Base-by-base conservation (phyloP, 768 basidiomycete genomes). In the Leccinum subtestaceum region DNA sequence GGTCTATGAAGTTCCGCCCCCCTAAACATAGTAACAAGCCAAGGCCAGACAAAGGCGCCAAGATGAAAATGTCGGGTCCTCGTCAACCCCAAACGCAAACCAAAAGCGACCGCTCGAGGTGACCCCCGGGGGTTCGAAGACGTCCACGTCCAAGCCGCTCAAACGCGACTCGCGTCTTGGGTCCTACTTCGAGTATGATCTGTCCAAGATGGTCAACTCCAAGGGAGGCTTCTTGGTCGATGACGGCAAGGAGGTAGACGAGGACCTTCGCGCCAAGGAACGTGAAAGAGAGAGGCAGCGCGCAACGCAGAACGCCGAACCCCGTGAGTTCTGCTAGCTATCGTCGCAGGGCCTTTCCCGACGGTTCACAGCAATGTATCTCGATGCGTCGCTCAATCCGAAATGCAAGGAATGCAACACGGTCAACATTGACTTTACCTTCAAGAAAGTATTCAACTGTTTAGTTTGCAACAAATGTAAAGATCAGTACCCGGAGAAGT, bases 201-300 rank as follows among this genome's bases (percentile, higher is more conserved):
- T 98, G 13, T 91, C 91, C 12, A 98, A 97, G 79, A 91, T 98
- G 87, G 88, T 94, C 68, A 98, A 99, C 72, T 89, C 94, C 8
- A 91, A 95, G 71, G 97, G 96, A 53, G 97, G 97, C 1, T 99
- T 98, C 73, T 74, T 99, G 67, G 80, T 96, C 5, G 92, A 96
- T 62, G 95, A 96, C 47, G 87, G 84, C n/a, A 84, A 86, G 63
- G 89, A 91, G 62, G 81, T 85, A 2, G 87, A 92, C 65, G 92
- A 91, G 58, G 87, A 89, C 25, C 74, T 86, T 60, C 79, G 85
- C 50, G 75, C 86, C 61, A 90, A 89, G 71, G 89, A 95, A 75
- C 88, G 87, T 65, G 87, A 91, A 71, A 77, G 93, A 50, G 91
- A 96, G 75, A 77, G 84, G 66, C 81, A 93, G 73, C 81, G 91